Evolutionary conservation across 805 yeast genomes (phyloP), one percentile per base, ranked within the genome.

Genomic region (Yarrowia yakushimensis): DNA sequence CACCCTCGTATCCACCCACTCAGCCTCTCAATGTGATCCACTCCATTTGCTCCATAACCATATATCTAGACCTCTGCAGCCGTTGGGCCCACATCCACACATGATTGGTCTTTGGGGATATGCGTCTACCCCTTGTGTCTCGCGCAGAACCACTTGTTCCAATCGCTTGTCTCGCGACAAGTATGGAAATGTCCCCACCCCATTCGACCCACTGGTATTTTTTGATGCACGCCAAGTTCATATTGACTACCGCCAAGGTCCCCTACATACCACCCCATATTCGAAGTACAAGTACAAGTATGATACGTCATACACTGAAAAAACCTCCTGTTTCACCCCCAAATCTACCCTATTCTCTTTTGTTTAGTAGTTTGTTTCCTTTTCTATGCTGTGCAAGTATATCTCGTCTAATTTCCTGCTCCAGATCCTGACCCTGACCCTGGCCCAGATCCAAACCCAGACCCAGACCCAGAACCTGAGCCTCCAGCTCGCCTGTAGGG

Each of bases 71-170:
- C n/a, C 27, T 36, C 5, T 36, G 41, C 41, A 36, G 37, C 41
- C 30, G 28, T 33, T 33, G 28, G 41, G 57, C 27, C 3, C 8
- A 8, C 22, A 13, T 6, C 13, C 43, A 13, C n/a, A 20, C 23
- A 20, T 48, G 57, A 48, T 48, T 48, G 57, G 57, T 11, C 30
- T 22, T 43, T 43, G 48, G 57, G 28, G 28, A 23, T 41, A 18
- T 39, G 10, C 25, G 34, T 25, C 34, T n/a, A n/a, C n/a, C n/a
- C n/a, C n/a, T n/a, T n/a, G n/a, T n/a, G 45, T 23, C 27, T 39
- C 17, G 12, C 37, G 20, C 37, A 33, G n/a, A 10, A 17, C 13
- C 36, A n/a, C 13, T 31, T 31, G 36, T 31, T 4, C 4, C 4
- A 25, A 25, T 8, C 27, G 27, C 27, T 25, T 25, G 27, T 25